A percentile compares a stretch with the other conserved stretches of the same genome.
Conservation (phyloP, 495 filamentous ascomycete species). For the Diplogelasinospora grovesii region DNA sequence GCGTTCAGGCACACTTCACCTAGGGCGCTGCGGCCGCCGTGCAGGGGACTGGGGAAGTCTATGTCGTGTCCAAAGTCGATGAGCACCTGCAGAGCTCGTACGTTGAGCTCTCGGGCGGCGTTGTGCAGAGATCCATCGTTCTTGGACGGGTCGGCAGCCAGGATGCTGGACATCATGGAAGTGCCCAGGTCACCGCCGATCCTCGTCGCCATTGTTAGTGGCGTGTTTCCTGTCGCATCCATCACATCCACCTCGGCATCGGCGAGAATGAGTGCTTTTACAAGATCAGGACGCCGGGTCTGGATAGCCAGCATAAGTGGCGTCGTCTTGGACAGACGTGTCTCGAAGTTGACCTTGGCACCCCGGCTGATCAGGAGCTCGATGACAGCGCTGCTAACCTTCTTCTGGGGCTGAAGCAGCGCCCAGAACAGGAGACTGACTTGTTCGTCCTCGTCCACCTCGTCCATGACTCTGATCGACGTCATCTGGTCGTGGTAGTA, state of each 20-base stretch:
- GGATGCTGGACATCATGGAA: slow-evolving; percentile 37
- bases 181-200: slow-evolving; percentile 41
- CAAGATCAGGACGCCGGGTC: slow-evolving; percentile 35
- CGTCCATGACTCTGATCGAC: slow-evolving; percentile 24
- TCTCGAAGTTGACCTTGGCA: slow-evolving; percentile 43
- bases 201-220: slow-evolving; percentile 40
- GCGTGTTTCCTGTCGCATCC: slow-evolving; percentile 38
- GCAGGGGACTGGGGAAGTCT: slow-evolving; percentile 43
- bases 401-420: slow-evolving; percentile 43
- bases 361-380: slow-evolving; percentile 34
- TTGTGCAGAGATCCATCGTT: slow-evolving; percentile 48
- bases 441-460: slow-evolving; percentile 34
- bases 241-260: slow-evolving; percentile 39
- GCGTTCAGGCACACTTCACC: slow-evolving; percentile 43
- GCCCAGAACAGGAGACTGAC: slow-evolving; percentile 42
- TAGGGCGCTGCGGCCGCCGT: slow-evolving; percentile 41
- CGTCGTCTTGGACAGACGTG: slow-evolving; percentile 34
- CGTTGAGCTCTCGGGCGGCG: slow-evolving; percentile 38
- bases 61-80: slow-evolving; percentile 39
- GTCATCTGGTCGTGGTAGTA: slow-evolving; percentile 42
- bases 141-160: slow-evolving; percentile 37
- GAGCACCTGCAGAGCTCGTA: slow-evolving; percentile 35
- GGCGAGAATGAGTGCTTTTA: slow-evolving; percentile 34
- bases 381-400: slow-evolving; percentile 38
- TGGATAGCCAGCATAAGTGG: slow-evolving; percentile 44